Conservation (phyloP, 2,329 filamentous ascomycete species). For the Fragosphaeria purpurea region DNA sequence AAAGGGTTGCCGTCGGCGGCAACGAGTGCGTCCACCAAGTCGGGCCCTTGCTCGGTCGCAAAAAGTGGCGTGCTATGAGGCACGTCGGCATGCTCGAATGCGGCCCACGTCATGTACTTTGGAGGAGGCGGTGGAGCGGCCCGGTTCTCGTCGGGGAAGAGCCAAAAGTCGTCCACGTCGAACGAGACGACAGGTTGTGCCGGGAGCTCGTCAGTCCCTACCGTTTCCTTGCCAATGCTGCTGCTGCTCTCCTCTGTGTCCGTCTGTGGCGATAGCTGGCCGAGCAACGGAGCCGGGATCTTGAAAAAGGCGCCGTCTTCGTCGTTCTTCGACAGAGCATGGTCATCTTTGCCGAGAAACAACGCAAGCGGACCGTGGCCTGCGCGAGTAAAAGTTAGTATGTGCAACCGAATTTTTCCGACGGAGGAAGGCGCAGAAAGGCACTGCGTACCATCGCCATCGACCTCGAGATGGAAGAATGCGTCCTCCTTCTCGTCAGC, state of each 20-base stretch:
- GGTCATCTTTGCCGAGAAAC: conserved; percentile 11
- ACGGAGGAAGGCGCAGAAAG: background rate
- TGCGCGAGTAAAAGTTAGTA: background rate
- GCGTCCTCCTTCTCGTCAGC: conserved; percentile 3
- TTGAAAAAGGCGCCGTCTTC: conserved; percentile 32
- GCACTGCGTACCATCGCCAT: no score
- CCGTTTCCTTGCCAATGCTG: no score
- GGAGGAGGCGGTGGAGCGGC: conserved; percentile 17
- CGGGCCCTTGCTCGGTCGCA: conserved; percentile 58
- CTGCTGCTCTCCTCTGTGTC: no score
- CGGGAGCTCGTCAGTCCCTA: background rate
- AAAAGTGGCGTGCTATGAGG: conserved; percentile 37
- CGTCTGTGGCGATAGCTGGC: background rate
- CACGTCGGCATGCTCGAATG: conserved; percentile 39
- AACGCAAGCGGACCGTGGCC: conserved; percentile 1
- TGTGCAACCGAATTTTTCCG: background rate
- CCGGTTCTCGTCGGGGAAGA: conserved; percentile 24
- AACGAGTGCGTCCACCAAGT: conserved; percentile 55
- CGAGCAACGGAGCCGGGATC: conserved; percentile 23
- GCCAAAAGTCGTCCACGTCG: conserved; percentile 37
- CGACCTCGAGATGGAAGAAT: conserved; percentile 35
- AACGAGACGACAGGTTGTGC: no score
- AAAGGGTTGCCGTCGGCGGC: conserved; percentile 30
- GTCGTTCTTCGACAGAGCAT: background rate
- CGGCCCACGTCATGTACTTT: conserved; percentile 58